phyloP scores from a whole-genome alignment of 2,329 filamentous ascomycete genomes.

The Alternaria arborescens region DNA sequence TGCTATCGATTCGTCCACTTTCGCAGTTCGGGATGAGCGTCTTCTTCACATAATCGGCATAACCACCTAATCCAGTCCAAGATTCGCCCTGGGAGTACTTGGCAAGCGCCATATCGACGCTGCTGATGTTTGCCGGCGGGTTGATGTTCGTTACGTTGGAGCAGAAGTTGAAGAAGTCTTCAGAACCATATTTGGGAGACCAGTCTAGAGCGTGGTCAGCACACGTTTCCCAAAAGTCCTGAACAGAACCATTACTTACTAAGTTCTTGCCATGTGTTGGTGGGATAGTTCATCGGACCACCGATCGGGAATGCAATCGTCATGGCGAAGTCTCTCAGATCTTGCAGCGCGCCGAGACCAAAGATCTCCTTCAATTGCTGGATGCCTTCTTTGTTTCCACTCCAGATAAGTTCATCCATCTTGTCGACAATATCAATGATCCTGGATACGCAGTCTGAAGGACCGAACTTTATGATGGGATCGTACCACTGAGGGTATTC shows the following conservation, averaged over 20 bases:
- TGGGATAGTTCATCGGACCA: constrained; percentile 60
- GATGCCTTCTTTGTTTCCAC: constrained; percentile 55
- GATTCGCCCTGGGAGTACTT: constrained; percentile 60
- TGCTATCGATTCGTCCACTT: constrained; percentile 54
- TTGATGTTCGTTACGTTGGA: constrained; percentile 60
- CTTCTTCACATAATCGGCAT: constrained; percentile 61
- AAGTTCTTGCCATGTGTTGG: constrained; percentile 64
- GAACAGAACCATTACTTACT: constrained; percentile 21
- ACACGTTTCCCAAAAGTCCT: rapidly evolving
- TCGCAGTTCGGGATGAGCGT: constrained; percentile 56
- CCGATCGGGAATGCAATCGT: constrained; percentile 60
- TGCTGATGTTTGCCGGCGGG: constrained; percentile 55
- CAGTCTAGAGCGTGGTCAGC: constrained; percentile 44
- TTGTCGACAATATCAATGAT: constrained; percentile 61
- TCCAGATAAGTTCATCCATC: constrained; percentile 57
- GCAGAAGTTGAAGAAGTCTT: constrained; percentile 64
- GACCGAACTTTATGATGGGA: constrained; percentile 60
- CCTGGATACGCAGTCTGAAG: constrained; percentile 59
- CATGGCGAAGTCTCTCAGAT: constrained; percentile 59
- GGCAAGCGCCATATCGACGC: constrained; percentile 57
- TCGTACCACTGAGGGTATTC: constrained; percentile 62
- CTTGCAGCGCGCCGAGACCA: constrained; percentile 56
- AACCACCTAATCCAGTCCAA: constrained; percentile 62
- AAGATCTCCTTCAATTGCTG: constrained; percentile 59
- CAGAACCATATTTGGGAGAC: constrained; percentile 51